Base-by-base conservation (phyloP, 179 eudicot genomes). In the Vitellaria paradoxa region DNA sequence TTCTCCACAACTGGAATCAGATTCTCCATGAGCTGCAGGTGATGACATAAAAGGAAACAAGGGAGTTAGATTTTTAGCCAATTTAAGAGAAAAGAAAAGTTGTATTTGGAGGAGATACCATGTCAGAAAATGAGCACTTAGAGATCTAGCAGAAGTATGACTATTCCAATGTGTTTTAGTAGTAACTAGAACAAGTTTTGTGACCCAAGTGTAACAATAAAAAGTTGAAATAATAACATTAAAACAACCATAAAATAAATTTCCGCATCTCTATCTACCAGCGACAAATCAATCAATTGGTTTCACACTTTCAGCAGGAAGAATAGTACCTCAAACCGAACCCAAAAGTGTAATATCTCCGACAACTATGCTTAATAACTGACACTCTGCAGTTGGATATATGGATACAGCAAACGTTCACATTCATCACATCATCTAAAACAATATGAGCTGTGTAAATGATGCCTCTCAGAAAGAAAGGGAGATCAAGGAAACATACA, bases 1-100 rank as follows among this genome's bases (percentile, higher is more conserved):
- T 84, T 78, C 79, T 89, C 92, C 80, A 68, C 82, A 46, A 89
- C 88, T 15, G 92, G 92, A 60, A 85, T 86, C 70, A 87, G 50
- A 75, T 79, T 84, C 76, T 86, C 88, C 90, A 87, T 87, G 56
- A 89, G 85, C 92, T 87, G 87, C 81, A 78, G 3, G 18, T 37
- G 20, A 60, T 30, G 37, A 65, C 3, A 49, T 45, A 65, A 62
- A 42, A 4, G 14, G 53, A 73, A 56, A 56, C 17, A 24, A 6
- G 24, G 30, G 57, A 13, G 69, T 68, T 47, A 70, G 68, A 24
- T 5, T 55, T 59, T 7, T 26, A 68, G 13, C 42, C 10, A 30
- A 5, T 30, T 15, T 18, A n/a, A 20, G 20, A 9, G 7, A 59
- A 49, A 24, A 18, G 8, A 30, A 30, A 30, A 30, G 37, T 30